Base-by-base conservation (phyloP, 768 basidiomycete species). In the Phaffia tasmanica region DNA sequence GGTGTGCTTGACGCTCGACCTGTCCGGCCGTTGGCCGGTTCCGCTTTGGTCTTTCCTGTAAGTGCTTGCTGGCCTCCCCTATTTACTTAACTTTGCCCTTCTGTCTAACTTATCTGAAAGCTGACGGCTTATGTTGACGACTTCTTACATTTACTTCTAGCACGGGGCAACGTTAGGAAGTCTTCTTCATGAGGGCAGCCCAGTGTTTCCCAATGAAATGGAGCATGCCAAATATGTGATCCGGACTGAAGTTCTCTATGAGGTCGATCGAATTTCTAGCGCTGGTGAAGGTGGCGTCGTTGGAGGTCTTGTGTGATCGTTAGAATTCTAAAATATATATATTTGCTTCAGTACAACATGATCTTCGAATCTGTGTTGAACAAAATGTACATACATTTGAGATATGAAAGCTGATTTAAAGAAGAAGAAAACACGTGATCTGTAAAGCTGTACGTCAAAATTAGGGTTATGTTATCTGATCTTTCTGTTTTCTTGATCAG, bases 1-100 rank as follows among this genome's bases (percentile, higher is more conserved):
- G 81, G 80, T 19, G 73, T 79, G 11, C 76, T 83, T 53, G 78
- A 81, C 63, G 80, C 82, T 21, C 77, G 78, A 25, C 79, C 80
- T 1, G 79, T 83, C 21, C 76, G 77, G 61, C 82, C 82, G 0
- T 72, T 79, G 18, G 76, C 78, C 2, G 82, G 82, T 0, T 79
- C 81, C 2, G 80, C 81, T 0, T 76, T 80, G 48, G 78, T 81
- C 50, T 83, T 83, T 74, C 81, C 67, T 42, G 80, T 68, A 68
- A 72, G 72, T 75, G 0, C 8, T 27, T 27, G 23, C 25, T 1
- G 16, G 0, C 46, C 54, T 7, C 46, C 11, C 50, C 29, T 57
- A 21, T 14, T 16, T 14, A 19, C 19, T 51, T n/a, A n/a, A n/a
- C n/a, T 4, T 46, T 32, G 46, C 19, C 42, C 30, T 61, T 9